These are phyloP conservation scores for Lophium mytilinum DNA, from an alignment of 495 filamentous ascomycete genomes.

Conservation along the genomic window DNA sequence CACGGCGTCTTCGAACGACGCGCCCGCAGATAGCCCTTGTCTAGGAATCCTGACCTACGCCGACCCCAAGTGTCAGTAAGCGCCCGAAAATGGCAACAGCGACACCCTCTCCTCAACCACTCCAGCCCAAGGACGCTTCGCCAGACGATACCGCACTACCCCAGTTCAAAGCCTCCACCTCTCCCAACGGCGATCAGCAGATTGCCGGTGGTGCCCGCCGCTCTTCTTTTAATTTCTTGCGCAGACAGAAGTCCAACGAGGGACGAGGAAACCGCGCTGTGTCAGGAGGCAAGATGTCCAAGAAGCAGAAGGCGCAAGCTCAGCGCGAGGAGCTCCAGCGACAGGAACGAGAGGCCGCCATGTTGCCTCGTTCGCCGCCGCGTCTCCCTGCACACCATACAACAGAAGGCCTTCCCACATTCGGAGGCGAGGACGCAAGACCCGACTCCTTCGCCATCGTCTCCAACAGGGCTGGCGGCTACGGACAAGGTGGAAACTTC, in stretches of 20 bases:
- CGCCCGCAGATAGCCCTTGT: not conserved
- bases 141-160: conserved; percentile 21
- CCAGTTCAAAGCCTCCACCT: conserved; percentile 3
- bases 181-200: conserved; percentile 16
- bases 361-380: conserved; percentile 64
- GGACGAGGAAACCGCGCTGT: conserved; percentile 22
- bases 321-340: conserved; percentile 61
- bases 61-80: not conserved
- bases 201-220: conserved; percentile 9
- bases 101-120: conserved; percentile 9
- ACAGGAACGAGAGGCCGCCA: conserved; percentile 48
- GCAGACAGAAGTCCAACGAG: conserved; percentile 27
- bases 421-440: conserved; percentile 60
- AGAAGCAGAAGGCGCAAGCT: conserved; percentile 52
- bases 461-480: conserved; percentile 43
- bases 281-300: conserved; percentile 57
- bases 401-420: conserved; percentile 55
- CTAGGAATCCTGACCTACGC: not conserved
- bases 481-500: conserved; percentile 24
- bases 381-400: conserved; percentile 71
- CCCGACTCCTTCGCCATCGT: conserved; percentile 59
- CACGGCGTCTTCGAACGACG: not conserved
- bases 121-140: conserved; percentile 10
- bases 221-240: conserved; percentile 30
- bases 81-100: conserved; percentile 12